Evolutionary conservation across 306 rosid genomes (phyloP).

Genomic region (Oxytropis ochrocephala): DNA sequence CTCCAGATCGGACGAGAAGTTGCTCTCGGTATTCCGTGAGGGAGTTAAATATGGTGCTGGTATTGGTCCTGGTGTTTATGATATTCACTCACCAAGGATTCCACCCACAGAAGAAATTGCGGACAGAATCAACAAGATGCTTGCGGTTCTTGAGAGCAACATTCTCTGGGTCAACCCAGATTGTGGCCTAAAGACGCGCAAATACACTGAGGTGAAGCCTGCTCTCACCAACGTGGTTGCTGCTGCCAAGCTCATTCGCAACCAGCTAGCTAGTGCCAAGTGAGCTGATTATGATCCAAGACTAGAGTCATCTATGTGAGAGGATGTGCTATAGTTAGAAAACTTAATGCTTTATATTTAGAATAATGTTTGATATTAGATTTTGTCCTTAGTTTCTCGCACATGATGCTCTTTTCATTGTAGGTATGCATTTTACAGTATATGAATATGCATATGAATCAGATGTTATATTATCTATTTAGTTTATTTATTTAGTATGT

Average conservation of each 20-base stretch:
- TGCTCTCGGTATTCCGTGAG: constrained; percentile 71
- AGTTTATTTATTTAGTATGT: neutral
- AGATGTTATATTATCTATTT: neutral
- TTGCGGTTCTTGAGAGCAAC: constrained; percentile 73
- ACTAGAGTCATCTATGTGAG: neutral
- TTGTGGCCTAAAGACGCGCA: constrained; percentile 88
- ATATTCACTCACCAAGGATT: constrained; percentile 89
- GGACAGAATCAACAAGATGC: constrained; percentile 67
- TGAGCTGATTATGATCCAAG: constrained; percentile 27
- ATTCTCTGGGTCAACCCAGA: constrained; percentile 87
- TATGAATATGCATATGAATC: neutral
- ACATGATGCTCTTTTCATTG: neutral
- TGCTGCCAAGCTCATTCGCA: constrained; percentile 76
- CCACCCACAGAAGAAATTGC: constrained; percentile 67
- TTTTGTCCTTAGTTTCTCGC: neutral
- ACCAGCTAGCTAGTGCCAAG: constrained; percentile 45
- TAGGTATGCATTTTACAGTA: neutral
- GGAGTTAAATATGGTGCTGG: constrained; percentile 84
- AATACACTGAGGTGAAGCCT: constrained; percentile 61
- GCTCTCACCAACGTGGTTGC: constrained; percentile 74
- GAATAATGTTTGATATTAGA: constrained; percentile 9
- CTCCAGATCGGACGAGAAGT: constrained; percentile 80
- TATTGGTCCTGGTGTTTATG: constrained; percentile 85
- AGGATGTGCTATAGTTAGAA: neutral
- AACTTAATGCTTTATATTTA: neutral